Evolutionary conservation across 192 early-diverging fungal species (phyloP), one percentile per base, ranked within the genome.

Genomic region (Chytriomyces sp.): DNA sequence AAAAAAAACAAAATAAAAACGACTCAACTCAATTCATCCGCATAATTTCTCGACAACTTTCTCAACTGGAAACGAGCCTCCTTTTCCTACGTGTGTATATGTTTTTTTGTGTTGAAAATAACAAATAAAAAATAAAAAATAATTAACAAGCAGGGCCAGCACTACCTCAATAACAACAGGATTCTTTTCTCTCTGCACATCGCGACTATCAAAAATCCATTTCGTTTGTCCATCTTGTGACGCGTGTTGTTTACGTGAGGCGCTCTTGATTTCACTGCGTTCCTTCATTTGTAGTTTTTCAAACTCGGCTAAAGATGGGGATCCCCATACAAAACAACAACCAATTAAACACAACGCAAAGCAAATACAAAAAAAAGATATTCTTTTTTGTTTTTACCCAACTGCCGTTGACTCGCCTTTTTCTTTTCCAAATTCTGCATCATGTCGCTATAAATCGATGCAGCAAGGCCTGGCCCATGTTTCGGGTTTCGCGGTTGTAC

Each of bases 381-480:
- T 35, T 2, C 2, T 18, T 13, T 13, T 18, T 59, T 59, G 0
- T n/a, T 24, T 13, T 16, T 70, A 73, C 71, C 71, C 13, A 73
- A 43, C 44, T 73, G 59, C 11, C 60, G 53, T 18, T 73, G 71
- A 45, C 60, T 62, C 16, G 71, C 71, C 71, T 73, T 73, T 35
- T 73, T 73, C 45, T 73, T 73, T 26, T 73, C 71, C 60, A 73
- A 63, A 45, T 73, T 73, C 6, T 44, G 60, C 71, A 46, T n/a
- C 45, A 73, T 20, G 45, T 73, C 71, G 24, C 24, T 44, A 48
- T 73, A 73, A 62, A 73, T 73, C 24, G 71, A 35, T 44, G 71
- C 71, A 26, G 71, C 71, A 61, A 73, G 60, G 7, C 71, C 71
- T 6, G 71, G 71, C 11, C 71, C 71, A 24, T 63, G 53, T 5